These are phyloP conservation scores for Globisporangium canariense DNA, from an alignment of 352 stramenopile species.

Conservation along the genomic window DNA sequence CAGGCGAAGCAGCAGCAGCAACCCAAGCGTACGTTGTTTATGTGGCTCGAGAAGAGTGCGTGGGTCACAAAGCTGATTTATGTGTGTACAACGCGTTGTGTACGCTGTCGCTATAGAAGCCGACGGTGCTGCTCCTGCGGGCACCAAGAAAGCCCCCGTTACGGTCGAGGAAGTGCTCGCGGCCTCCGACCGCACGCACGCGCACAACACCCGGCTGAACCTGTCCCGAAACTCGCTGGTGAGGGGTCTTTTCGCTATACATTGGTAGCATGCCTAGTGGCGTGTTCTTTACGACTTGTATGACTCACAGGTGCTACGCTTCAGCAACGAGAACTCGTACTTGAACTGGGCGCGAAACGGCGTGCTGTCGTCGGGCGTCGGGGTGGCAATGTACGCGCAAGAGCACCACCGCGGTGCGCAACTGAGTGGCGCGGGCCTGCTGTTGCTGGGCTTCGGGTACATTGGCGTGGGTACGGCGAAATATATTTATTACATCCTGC, in stretches of 20 bases:
- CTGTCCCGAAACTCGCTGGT: conserved; percentile 36
- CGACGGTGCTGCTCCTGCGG: background rate
- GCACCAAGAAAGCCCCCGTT: conserved; percentile 16
- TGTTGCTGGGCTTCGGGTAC: conserved; percentile 85
- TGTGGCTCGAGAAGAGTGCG: background rate
- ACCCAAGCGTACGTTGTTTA: background rate
- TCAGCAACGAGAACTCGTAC: conserved; percentile 88
- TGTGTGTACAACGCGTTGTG: background rate
- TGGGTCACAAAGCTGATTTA: background rate
- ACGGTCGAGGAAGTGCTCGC: conserved; percentile 21
- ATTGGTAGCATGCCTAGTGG: background rate
- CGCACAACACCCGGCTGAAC: conserved; percentile 28
- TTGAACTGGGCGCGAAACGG: conserved; percentile 86
- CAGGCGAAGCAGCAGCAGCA: conserved; percentile 14
- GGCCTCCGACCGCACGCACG: conserved; percentile 32
- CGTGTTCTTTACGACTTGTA: background rate
- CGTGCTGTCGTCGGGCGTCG: conserved; percentile 75
- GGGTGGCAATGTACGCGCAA: conserved; percentile 86
- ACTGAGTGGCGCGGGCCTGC: conserved; percentile 68
- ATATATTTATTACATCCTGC: conserved; percentile 90
- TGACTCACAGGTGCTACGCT: conserved; percentile 54
- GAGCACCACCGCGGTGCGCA: conserved; percentile 85
- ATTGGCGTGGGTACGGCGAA: conserved; percentile 85
- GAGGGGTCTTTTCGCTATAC: background rate
- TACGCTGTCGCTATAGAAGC: background rate